Conservation (phyloP, 176 grass and related monocot genomes). For the Dendrocalamus sinicus region DNA sequence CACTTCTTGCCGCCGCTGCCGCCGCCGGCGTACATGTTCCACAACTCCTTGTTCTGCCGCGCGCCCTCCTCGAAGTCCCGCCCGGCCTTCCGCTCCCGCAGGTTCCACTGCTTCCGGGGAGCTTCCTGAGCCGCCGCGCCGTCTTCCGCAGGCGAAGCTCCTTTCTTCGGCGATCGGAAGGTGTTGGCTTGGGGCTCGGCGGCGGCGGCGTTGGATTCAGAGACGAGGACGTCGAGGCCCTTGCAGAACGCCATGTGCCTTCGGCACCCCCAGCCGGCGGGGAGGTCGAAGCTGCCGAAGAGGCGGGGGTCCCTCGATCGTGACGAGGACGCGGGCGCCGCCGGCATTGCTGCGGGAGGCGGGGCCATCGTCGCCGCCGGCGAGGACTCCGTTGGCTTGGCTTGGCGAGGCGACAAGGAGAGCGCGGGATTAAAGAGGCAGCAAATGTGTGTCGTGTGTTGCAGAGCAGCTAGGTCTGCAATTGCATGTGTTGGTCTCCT, state of each 20-base stretch:
- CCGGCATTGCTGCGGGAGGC: slow-evolving; percentile 12
- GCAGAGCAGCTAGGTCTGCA: slow-evolving; percentile 37
- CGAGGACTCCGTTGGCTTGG: slow-evolving; percentile 47
- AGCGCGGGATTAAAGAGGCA: slow-evolving; percentile 44
- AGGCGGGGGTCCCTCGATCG: slow-evolving; percentile 41
- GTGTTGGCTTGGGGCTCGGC: background rate
- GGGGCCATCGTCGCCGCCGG: slow-evolving; percentile 20
- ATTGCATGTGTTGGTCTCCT: slow-evolving; percentile 42
- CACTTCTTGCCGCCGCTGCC: background rate
- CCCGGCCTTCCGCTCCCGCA: slow-evolving; percentile 39
- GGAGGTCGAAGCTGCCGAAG: slow-evolving; percentile 48
- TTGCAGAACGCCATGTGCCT: slow-evolving; percentile 51
- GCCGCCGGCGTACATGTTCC: background rate
- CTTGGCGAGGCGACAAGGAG: background rate
- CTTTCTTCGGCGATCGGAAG: slow-evolving; percentile 18
- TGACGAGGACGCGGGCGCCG: background rate
- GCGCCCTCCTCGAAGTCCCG: slow-evolving; percentile 42
- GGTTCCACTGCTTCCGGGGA: slow-evolving; percentile 60
- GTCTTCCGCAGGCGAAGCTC: background rate
- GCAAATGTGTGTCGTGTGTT: slow-evolving; percentile 31
- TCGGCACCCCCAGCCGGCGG: slow-evolving; percentile 53
- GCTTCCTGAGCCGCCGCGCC: slow-evolving; percentile 22
- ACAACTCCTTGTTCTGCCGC: slow-evolving; percentile 33
- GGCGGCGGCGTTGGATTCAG: background rate
- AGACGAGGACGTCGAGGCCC: slow-evolving; percentile 8